Evolutionary conservation across 192 early-diverging fungal genomes (phyloP).

Genomic region (Rhizophagus prolifer): DNA sequence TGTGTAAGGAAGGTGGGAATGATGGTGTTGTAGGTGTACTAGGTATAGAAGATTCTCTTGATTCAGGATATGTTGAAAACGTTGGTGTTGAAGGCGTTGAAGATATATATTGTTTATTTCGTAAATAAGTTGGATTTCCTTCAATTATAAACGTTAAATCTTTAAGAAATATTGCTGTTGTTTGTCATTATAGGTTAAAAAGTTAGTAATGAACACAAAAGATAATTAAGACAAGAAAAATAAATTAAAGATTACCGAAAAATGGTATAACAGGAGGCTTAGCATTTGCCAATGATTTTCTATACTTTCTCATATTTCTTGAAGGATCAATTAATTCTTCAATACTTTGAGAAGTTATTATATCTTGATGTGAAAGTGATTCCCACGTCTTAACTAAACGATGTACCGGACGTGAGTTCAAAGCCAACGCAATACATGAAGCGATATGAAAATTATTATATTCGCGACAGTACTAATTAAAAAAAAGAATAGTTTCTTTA

Average conservation of each 20-base stretch:
- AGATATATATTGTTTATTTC: not conserved
- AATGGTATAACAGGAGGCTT: constrained; percentile 57
- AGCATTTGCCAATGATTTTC: constrained; percentile 50
- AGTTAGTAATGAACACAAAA: too few relatives aligned
- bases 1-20: too few relatives aligned
- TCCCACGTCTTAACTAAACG: constrained; percentile 61
- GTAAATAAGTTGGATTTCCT: constrained; percentile 54
- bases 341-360: constrained; percentile 44
- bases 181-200: not conserved
- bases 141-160: constrained; percentile 74
- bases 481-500: too few relatives aligned
- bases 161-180: constrained; percentile 65
- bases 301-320: constrained; percentile 66
- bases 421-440: constrained; percentile 62
- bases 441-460: constrained; percentile 68
- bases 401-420: constrained; percentile 56
- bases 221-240: not conserved
- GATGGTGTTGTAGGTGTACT: too few relatives aligned
- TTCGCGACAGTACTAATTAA: constrained; percentile 44
- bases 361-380: constrained; percentile 45
- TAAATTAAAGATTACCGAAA: constrained; percentile 41
- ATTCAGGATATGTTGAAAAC: not conserved
- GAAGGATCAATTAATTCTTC: constrained; percentile 62
- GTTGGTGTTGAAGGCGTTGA: not conserved
- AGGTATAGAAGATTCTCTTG: not conserved